These are phyloP conservation scores for Brettanomyces nanus DNA, from an alignment of 805 yeast genomes.

Conservation along the genomic window DNA sequence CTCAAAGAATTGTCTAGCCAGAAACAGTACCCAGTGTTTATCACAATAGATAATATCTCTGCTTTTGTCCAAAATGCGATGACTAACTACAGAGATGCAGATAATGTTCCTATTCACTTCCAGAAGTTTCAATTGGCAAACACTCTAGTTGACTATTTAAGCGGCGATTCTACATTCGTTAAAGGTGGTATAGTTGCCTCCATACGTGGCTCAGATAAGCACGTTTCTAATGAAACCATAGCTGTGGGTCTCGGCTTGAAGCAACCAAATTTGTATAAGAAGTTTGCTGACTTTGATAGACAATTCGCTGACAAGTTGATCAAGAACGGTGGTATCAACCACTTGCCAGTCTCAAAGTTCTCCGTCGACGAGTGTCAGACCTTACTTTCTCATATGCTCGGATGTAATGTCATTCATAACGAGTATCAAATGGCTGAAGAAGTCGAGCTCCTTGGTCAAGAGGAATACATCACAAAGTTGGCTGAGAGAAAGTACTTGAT, in stretches of 20 bases:
- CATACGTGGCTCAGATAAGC: constrained; percentile 46
- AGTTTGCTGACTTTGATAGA: constrained; percentile 41
- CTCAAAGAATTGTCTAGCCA: constrained; percentile 50
- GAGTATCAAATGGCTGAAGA: constrained; percentile 26
- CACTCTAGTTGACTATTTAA: constrained; percentile 42
- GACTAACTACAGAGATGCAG: constrained; percentile 52
- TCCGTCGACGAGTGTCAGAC: constrained; percentile 35
- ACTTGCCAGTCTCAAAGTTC: constrained; percentile 35
- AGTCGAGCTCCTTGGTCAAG: constrained; percentile 9
- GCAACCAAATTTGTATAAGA: constrained; percentile 48
- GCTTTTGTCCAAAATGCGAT: constrained; percentile 45
- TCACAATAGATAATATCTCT: constrained; percentile 71
- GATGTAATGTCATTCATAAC: constrained; percentile 31
- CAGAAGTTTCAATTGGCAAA: constrained; percentile 57
- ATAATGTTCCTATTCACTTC: constrained; percentile 49
- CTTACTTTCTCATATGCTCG: constrained; percentile 32
- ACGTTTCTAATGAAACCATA: constrained; percentile 48
- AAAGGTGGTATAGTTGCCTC: constrained; percentile 63
- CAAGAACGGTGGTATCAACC: constrained; percentile 19
- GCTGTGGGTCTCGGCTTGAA: constrained; percentile 41
- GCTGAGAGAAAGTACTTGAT: constrained; percentile 42
- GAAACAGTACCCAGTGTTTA: constrained; percentile 43
- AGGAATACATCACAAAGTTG: constrained; percentile 26
- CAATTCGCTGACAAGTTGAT: constrained; percentile 40
- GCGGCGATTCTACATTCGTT: constrained; percentile 44